These are phyloP conservation scores for Elsinoe ampelina DNA, from an alignment of 2,329 filamentous ascomycete species.

Conservation along the genomic window DNA sequence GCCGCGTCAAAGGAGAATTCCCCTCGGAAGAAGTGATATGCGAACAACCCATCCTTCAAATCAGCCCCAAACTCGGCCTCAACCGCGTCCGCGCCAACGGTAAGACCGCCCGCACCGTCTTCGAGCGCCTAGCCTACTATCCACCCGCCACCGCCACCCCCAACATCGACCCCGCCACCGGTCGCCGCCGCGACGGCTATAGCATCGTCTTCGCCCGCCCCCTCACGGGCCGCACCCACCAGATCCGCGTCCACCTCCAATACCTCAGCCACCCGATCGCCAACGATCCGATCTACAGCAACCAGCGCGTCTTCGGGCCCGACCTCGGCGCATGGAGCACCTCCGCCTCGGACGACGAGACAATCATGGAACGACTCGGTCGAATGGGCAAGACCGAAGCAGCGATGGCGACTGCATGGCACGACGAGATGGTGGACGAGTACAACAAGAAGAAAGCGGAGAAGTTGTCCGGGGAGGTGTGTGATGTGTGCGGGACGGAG, in stretches of 20 bases:
- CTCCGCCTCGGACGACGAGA: slow-evolving; percentile 67
- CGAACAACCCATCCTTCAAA: slow-evolving; percentile 85
- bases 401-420: slow-evolving; percentile 82
- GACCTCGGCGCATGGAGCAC: slow-evolving; percentile 62
- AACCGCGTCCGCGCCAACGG: slow-evolving; percentile 92
- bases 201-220: slow-evolving; percentile 91
- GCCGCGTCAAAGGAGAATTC: slow-evolving; percentile 82
- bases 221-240: slow-evolving; percentile 87
- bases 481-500: slow-evolving; percentile 72
- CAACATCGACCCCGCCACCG: slow-evolving; percentile 18
- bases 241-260: slow-evolving; percentile 89
- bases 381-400: slow-evolving; percentile 93
- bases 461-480: slow-evolving; percentile 79
- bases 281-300: slow-evolving; percentile 97
- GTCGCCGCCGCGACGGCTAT: slow-evolving; percentile 58
- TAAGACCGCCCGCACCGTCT: slow-evolving; percentile 81
- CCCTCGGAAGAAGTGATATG: slow-evolving; percentile 86
- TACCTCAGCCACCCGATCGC: slow-evolving; percentile 90
- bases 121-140: slow-evolving; percentile 88
- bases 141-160: slow-evolving; percentile 41
- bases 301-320: slow-evolving; percentile 80
- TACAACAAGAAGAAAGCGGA: slow-evolving; percentile 89
- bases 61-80: slow-evolving; percentile 87
- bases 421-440: slow-evolving; percentile 83
- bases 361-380: slow-evolving; percentile 75